Conservation (phyloP, 495 filamentous ascomycete genomes). For the Astrocystis sublimbata region DNA sequence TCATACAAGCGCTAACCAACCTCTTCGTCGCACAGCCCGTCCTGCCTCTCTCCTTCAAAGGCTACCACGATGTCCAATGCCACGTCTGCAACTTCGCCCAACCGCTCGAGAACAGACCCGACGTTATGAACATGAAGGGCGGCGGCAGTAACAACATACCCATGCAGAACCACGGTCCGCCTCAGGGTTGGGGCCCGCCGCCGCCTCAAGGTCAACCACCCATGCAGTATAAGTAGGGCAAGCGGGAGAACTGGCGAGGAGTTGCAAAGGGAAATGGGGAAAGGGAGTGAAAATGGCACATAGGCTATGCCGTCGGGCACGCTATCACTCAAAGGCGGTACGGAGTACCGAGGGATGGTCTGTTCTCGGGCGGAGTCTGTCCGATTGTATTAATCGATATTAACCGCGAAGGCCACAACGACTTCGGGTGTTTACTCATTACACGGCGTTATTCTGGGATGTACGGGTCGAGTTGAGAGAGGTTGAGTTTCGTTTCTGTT, state of each 20-base stretch:
- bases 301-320: too few species aligned
- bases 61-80: constrained; percentile 56
- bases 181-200: constrained; percentile 23
- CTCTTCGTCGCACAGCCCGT: constrained; percentile 41
- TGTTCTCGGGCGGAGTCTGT: neutral
- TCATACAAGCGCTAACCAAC: constrained; percentile 15
- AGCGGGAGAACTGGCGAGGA: neutral
- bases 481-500: neutral
- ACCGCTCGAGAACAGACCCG: constrained; percentile 53
- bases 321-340: neutral
- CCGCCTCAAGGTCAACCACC: constrained; percentile 30
- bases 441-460: constrained; percentile 16
- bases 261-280: too few species aligned
- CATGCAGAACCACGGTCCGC: constrained; percentile 43
- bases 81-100: constrained; percentile 58
- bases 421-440: constrained; percentile 9
- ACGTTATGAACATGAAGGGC: constrained; percentile 48
- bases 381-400: neutral
- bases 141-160: constrained; percentile 44
- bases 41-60: constrained; percentile 55
- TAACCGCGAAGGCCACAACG: constrained; percentile 5
- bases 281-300: neutral
- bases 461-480: neutral
- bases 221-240: constrained; percentile 38
- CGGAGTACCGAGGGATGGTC: neutral